Percentiles rank a stretch among this genome's conserved stretches.
Conservation (phyloP, 306 rosid genomes). For the Prunus kanzakura region DNA sequence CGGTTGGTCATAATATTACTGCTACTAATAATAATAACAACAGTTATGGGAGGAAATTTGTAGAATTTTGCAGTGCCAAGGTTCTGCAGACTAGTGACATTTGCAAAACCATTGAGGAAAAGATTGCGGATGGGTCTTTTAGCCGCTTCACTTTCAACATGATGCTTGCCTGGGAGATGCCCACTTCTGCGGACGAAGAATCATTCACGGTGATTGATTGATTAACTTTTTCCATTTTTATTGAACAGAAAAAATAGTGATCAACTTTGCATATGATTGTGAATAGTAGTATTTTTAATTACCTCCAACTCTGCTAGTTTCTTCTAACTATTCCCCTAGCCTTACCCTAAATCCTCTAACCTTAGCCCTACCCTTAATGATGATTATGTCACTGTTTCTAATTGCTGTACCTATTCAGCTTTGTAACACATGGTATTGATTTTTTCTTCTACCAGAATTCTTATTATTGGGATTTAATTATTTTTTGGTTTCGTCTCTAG, state of each 20-base stretch:
- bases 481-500: neutral
- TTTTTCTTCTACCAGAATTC: neutral
- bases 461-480: neutral
- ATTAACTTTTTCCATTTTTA: too few species aligned
- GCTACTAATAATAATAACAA: neutral
- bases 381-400: neutral
- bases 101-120: conserved; percentile 42
- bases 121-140: conserved; percentile 54
- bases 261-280: neutral
- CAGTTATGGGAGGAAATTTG: conserved; percentile 49
- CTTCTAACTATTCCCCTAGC: neutral
- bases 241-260: too few species aligned
- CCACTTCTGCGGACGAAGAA: conserved; percentile 47
- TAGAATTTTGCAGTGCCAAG: conserved; percentile 74
- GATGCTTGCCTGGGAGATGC: conserved; percentile 95
- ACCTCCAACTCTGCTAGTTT: too few species aligned
- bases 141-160: conserved; percentile 66
- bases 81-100: conserved; percentile 27
- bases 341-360: neutral
- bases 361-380: neutral
- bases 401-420: too few species aligned
- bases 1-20: neutral
- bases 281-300: too few species aligned
- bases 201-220: conserved; percentile 23
- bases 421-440: too few species aligned